Base-by-base conservation (phyloP, 306 rosid species). In the Quercus bicolor region DNA sequence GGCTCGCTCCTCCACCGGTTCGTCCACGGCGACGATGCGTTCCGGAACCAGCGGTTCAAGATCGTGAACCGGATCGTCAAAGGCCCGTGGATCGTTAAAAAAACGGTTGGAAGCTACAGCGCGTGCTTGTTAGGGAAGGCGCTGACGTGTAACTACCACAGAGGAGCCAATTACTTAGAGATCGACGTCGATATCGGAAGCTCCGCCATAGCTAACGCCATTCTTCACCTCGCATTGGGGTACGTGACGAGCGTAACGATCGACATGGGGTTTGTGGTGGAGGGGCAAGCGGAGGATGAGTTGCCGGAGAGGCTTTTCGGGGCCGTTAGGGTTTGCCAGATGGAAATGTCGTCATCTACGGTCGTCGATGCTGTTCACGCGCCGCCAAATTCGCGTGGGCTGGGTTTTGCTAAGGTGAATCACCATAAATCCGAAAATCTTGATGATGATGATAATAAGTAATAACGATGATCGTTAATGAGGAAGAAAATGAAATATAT, bases 61-160 rank as follows among this genome's bases (percentile, higher is more conserved):
- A 68, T 94, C 70, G 97, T 94, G 86, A 94, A 90, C 84, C 90
- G 97, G 83, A 94, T 94, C 87, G 98, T 88, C 70, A 94, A 94
- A 60, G 98, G 98, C 1, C 97, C 98, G 56, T 94, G 98, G 98
- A 90, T 94, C 43, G 92, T 94, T 68, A 93, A 90, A 83, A 90
- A 90, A 60, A 78, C 98, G 77, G 94, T 89, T 57, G 98, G 98
- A 70, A 94, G 80, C 74, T 79, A 94, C 85, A 81, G 97, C 28
- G 98, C 98, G 40, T 94, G 98, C 37, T 55, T 94, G 57, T 54
- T 94, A 52, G 98, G 98, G 16, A 94, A 89, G 66, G 98, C 97
- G 54, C 81, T 94, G 80, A 92, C 94, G 75, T 94, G 98, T 76
- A 87, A 90, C 82, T 94, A 89, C 80, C 93, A 94, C 18, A 83